These are phyloP conservation scores for Microdochium nivale DNA, from an alignment of 2,329 filamentous ascomycete species.

Conservation along the genomic window DNA sequence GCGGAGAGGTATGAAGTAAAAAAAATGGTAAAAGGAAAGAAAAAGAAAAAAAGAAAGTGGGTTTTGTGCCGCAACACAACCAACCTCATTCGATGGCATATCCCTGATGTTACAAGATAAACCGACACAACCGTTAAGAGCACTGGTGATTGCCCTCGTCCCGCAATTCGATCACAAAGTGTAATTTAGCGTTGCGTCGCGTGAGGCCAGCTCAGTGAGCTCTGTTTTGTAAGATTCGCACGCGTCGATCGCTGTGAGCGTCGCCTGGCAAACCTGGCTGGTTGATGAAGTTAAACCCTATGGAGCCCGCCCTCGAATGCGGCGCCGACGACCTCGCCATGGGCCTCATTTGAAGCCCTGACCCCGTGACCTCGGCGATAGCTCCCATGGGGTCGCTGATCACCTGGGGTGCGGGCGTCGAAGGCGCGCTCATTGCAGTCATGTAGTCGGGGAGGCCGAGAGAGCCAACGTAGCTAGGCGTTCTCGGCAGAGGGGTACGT, in stretches of 20 bases:
- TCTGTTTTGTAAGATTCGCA: conserved; percentile 4
- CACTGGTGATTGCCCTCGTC: no score
- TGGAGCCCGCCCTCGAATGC: conserved; percentile 5
- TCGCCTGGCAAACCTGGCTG: conserved; percentile 12
- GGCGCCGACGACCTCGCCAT: conserved; percentile 1
- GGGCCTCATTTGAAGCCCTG: not conserved
- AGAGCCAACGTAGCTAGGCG: conserved; percentile 38
- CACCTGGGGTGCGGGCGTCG: conserved; percentile 32
- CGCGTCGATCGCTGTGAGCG: conserved; percentile 14
- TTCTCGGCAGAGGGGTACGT: conserved; percentile 47
- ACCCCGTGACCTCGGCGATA: conserved; percentile 11
- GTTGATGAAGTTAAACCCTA: conserved; percentile 18
- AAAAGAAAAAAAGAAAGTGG: no score
- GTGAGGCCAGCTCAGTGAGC: not conserved
- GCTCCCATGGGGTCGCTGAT: conserved; percentile 17
- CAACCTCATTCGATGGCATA: no score
- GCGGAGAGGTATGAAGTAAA: no score
- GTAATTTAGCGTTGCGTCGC: not conserved
- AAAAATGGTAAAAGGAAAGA: no score
- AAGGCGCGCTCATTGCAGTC: conserved; percentile 47
- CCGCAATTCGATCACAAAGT: not conserved
- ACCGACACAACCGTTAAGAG: no score
- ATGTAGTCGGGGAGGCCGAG: conserved; percentile 57
- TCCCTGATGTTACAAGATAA: no score
- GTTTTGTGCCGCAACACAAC: no score